These are phyloP conservation scores for Oldenlandia corymbosa DNA, from an alignment of 257 asterid genomes.

Conservation along the genomic window DNA sequence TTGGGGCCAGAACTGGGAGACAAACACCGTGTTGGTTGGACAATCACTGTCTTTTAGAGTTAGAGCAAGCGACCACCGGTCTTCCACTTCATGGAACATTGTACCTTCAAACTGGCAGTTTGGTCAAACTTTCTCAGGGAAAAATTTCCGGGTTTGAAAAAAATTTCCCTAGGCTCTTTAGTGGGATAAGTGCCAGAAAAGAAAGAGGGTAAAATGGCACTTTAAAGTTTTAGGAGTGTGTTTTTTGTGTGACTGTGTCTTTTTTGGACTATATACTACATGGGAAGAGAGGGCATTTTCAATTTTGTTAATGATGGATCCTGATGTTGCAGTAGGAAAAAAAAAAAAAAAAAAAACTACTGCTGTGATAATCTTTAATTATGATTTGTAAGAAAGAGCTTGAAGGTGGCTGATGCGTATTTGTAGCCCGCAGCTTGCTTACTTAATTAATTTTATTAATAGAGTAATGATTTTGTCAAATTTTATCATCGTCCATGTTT, in stretches of 20 bases:
- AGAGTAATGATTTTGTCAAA: too few species aligned
- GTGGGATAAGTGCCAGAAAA: conserved; percentile 4
- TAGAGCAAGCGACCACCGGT: conserved; percentile 53
- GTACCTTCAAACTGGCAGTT: conserved; percentile 73
- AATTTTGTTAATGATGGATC: too few species aligned
- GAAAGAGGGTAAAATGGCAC: conserved; percentile 2
- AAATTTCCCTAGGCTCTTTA: too few species aligned
- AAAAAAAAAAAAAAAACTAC: too few species aligned
- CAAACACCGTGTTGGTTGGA: conserved; percentile 36
- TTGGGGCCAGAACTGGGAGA: conserved; percentile 91
- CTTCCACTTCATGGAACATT: conserved; percentile 51
- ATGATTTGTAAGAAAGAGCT: conserved; percentile 29
- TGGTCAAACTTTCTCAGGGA: conserved; percentile 65
- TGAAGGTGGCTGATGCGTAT: conserved; percentile 48
- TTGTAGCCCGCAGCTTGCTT: conserved; percentile 44
- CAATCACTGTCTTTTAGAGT: conserved; percentile 67
- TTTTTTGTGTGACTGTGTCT: conserved; percentile 20
- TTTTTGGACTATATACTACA: too few species aligned
- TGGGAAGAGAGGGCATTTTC: too few species aligned
- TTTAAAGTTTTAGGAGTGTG: conserved; percentile 13
- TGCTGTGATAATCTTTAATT: too few species aligned
- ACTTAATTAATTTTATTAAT: background rate
- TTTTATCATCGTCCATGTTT: too few species aligned
- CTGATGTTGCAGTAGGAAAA: too few species aligned
- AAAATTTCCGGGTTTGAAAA: conserved; percentile 37